Evolutionary conservation across 495 filamentous ascomycete species (phyloP).

Genomic region (Acidomyces sp.): DNA sequence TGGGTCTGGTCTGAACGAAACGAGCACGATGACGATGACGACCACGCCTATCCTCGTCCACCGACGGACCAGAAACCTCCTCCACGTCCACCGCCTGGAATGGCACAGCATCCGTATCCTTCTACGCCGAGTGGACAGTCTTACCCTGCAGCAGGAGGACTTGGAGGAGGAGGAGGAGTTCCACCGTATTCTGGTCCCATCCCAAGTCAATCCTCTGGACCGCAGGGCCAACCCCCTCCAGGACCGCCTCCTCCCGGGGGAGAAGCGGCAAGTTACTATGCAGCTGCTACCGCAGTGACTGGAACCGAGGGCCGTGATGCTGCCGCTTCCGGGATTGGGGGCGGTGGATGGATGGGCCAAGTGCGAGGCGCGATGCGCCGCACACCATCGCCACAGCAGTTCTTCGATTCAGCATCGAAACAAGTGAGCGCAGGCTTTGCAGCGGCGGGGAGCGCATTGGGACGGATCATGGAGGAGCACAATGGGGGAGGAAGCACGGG

Average conservation of each 20-base stretch:
- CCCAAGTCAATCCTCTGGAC: slow-evolving; percentile 10
- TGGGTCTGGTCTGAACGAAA: slow-evolving; percentile 87
- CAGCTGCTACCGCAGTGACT: too few species aligned
- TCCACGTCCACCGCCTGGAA: slow-evolving; percentile 23
- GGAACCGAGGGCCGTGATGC: background rate
- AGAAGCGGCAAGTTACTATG: slow-evolving; percentile 17
- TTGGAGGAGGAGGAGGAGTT: too few species aligned
- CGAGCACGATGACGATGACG: slow-evolving; percentile 50
- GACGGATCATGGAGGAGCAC: slow-evolving; percentile 60
- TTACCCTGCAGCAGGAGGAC: too few species aligned
- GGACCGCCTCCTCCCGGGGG: slow-evolving; percentile 12
- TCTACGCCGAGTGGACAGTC: background rate
- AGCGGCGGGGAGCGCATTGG: slow-evolving; percentile 74
- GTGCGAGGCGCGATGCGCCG: slow-evolving; percentile 74
- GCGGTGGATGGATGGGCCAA: slow-evolving; percentile 51
- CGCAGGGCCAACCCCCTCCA: slow-evolving; percentile 8
- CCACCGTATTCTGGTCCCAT: slow-evolving; percentile 10
- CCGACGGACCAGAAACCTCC: slow-evolving; percentile 22
- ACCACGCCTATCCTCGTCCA: slow-evolving; percentile 5
- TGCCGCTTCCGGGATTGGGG: slow-evolving; percentile 22
- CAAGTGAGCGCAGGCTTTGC: slow-evolving; percentile 66
- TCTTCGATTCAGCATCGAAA: slow-evolving; percentile 65
- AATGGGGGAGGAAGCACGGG: slow-evolving; percentile 63
- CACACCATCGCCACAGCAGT: slow-evolving; percentile 79
- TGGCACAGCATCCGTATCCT: slow-evolving; percentile 1